Evolutionary conservation across 352 stramenopile genomes (phyloP).

Genomic region (Hyaloperonospora brassicae): DNA sequence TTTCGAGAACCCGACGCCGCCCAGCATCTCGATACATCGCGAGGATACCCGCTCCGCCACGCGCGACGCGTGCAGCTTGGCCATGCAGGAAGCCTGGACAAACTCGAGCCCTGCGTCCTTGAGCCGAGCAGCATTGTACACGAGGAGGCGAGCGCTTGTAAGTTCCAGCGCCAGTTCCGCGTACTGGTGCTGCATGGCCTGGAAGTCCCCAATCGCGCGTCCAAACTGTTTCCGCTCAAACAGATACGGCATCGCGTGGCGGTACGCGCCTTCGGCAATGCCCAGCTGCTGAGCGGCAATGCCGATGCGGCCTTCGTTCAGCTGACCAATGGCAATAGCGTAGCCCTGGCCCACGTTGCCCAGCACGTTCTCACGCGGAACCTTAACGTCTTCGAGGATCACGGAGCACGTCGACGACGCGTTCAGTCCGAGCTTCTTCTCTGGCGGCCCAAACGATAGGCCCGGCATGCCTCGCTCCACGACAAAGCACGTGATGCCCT

Average conservation of each 20-base stretch:
- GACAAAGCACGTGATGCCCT: slow-evolving; percentile 94
- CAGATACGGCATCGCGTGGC: slow-evolving; percentile 89
- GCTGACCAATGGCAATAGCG: slow-evolving; percentile 92
- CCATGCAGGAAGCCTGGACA: slow-evolving; percentile 91
- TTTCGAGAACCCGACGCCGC: slow-evolving; percentile 89
- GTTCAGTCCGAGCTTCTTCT: slow-evolving; percentile 93
- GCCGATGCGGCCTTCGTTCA: slow-evolving; percentile 90
- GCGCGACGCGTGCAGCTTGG: slow-evolving; percentile 87
- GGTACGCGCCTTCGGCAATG: slow-evolving; percentile 89
- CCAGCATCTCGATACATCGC: slow-evolving; percentile 89
- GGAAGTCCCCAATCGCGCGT: slow-evolving; percentile 84
- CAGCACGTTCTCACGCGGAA: slow-evolving; percentile 82
- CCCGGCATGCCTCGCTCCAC: slow-evolving; percentile 85
- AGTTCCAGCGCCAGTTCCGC: slow-evolving; percentile 88
- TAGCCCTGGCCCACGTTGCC: slow-evolving; percentile 86
- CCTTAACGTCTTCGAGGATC: slow-evolving; percentile 86
- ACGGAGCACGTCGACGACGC: slow-evolving; percentile 91
- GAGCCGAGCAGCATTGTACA: slow-evolving; percentile 88
- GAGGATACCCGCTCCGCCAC: slow-evolving; percentile 87
- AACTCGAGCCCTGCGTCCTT: slow-evolving; percentile 88
- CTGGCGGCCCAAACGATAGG: slow-evolving; percentile 79
- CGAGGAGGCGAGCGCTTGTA: slow-evolving; percentile 81
- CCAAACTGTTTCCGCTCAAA: slow-evolving; percentile 91
- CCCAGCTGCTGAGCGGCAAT: slow-evolving; percentile 93
- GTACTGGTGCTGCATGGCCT: slow-evolving; percentile 92